Evolutionary conservation across 106 monocot species (phyloP).

Genomic region (Apostasia shenzhenica): DNA sequence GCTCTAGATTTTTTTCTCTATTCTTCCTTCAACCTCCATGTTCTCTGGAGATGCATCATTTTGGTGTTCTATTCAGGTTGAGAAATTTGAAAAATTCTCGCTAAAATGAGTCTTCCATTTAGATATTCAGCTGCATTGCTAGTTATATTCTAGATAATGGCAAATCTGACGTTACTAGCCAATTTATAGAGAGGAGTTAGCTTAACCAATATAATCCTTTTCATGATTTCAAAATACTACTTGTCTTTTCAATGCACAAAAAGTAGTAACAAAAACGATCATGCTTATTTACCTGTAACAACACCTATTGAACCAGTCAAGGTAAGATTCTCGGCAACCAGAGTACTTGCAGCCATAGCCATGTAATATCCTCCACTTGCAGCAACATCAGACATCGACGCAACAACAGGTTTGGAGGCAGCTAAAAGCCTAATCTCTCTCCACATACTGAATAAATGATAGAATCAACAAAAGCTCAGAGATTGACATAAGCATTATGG

Average conservation of each 20-base stretch:
- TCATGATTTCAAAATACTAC: no score
- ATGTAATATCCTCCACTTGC: constrained; percentile 99
- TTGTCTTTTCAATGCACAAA: not conserved
- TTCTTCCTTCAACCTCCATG: no score
- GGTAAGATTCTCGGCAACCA: constrained; percentile 90
- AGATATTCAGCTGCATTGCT: no score
- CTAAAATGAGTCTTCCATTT: no score
- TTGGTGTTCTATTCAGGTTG: no score
- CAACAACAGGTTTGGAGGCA: constrained; percentile 83
- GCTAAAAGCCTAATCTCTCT: constrained; percentile 92
- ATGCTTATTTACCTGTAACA: constrained; percentile 60
- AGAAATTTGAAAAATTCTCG: no score
- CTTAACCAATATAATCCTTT: no score
- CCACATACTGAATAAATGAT: constrained; percentile 62
- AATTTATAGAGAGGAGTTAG: not conserved
- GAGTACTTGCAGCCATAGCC: constrained; percentile 85
- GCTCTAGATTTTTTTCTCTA: no score
- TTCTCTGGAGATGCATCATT: no score
- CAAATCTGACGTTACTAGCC: not conserved
- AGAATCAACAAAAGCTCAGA: not conserved
- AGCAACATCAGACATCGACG: constrained; percentile 97
- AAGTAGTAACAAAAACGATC: constrained; percentile 1
- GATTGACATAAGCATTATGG: not conserved
- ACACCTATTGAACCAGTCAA: constrained; percentile 98
- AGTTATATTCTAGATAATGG: no score